Conservation (phyloP, 73 alveolate genomes). For the Paraurostyla sp. region DNA sequence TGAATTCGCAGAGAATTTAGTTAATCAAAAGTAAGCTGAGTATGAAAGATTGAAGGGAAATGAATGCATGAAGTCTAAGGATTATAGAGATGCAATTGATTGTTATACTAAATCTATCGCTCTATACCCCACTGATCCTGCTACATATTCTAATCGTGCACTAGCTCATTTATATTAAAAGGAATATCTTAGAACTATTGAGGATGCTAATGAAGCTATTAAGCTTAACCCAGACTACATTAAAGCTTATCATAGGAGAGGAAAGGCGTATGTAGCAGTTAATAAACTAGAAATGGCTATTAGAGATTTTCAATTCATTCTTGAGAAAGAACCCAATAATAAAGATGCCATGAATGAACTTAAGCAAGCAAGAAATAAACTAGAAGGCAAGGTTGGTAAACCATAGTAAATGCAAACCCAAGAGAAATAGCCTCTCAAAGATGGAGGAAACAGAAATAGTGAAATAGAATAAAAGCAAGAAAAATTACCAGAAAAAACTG, state of each 20-base stretch:
- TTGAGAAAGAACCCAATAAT: constrained; percentile 89
- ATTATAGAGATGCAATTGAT: constrained; percentile 82
- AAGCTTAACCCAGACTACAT: constrained; percentile 86
- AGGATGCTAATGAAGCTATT: constrained; percentile 94
- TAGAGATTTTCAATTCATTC: constrained; percentile 85
- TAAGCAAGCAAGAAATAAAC: constrained; percentile 74
- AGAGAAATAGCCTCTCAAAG: not conserved
- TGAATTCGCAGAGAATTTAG: constrained; percentile 51
- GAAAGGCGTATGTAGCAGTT: constrained; percentile 88
- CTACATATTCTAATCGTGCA: constrained; percentile 94
- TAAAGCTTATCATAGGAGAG: constrained; percentile 96
- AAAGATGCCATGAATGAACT: constrained; percentile 88
- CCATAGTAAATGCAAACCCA: constrained; percentile 64
- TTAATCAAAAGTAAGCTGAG: constrained; percentile 84
- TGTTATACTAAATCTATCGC: constrained; percentile 90
- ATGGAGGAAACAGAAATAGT: not conserved
- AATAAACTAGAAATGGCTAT: constrained; percentile 89
- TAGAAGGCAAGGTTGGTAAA: constrained; percentile 71
- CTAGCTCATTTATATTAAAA: constrained; percentile 86
- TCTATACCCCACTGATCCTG: constrained; percentile 84
- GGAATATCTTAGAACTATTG: constrained; percentile 84
- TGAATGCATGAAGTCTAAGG: constrained; percentile 89
- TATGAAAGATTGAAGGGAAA: constrained; percentile 92
- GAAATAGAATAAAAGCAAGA: not conserved
- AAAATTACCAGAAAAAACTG: not conserved